Percentiles rank a stretch among this genome's conserved stretches.
These are phyloP conservation scores for Apophysomyces trapeziformis DNA, from an alignment of 371 early-diverging fungal species.

Conservation along the genomic window DNA sequence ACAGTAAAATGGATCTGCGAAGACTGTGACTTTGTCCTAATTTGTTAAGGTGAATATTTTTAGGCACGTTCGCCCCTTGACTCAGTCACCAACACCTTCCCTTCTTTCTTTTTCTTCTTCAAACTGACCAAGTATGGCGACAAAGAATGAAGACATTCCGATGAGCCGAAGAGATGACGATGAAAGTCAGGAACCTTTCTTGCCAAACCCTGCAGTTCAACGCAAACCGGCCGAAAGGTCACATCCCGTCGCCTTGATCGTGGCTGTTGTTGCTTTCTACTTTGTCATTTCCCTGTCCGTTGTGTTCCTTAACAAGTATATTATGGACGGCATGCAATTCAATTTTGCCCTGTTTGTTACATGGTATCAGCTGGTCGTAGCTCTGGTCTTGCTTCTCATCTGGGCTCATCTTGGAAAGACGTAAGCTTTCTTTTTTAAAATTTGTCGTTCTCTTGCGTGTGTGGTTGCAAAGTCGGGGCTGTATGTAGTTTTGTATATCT, in stretches of 20 bases:
- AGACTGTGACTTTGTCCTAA: too few species aligned
- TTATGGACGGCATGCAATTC: slow-evolving; percentile 68
- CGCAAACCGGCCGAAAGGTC: slow-evolving; percentile 31
- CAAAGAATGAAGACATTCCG: slow-evolving; percentile 35
- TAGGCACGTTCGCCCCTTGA: not conserved
- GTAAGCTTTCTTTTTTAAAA: slow-evolving; percentile 33
- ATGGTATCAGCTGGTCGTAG: slow-evolving; percentile 72
- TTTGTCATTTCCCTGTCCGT: slow-evolving; percentile 73
- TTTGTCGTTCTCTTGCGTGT: too few species aligned
- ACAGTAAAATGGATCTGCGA: too few species aligned
- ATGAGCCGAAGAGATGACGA: slow-evolving; percentile 46
- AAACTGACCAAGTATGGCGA: slow-evolving; percentile 18
- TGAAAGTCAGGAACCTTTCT: slow-evolving; percentile 51
- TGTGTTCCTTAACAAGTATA: slow-evolving; percentile 77
- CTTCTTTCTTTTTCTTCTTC: slow-evolving; percentile 11
- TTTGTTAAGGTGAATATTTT: not conserved
- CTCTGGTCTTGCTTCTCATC: slow-evolving; percentile 60
- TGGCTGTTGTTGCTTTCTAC: slow-evolving; percentile 67
- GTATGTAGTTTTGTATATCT: too few species aligned
- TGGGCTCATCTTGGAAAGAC: slow-evolving; percentile 67
- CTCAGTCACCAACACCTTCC: not conserved
- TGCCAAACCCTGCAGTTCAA: slow-evolving; percentile 57
- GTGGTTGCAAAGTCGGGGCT: too few species aligned
- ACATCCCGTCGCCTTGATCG: slow-evolving; percentile 56
- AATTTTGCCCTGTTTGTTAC: slow-evolving; percentile 74